These are phyloP conservation scores for Miscanthus lutarioriparius DNA, from an alignment of 176 grass and related monocot species.

Conservation along the genomic window DNA sequence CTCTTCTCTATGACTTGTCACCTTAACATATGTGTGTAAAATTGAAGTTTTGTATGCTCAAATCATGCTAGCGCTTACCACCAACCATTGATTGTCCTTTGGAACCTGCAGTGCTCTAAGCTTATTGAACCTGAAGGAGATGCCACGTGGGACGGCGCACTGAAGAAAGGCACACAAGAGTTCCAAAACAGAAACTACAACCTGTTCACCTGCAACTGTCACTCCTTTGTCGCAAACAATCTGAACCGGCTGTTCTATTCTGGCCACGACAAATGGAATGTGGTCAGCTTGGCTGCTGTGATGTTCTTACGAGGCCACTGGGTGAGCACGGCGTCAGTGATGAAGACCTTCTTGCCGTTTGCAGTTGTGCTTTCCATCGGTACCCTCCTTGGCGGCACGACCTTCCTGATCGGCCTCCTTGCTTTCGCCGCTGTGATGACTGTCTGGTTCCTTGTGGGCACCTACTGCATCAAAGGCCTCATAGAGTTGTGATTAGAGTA, in stretches of 20 bases:
- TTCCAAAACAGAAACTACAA: constrained; percentile 90
- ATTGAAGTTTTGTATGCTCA: background rate
- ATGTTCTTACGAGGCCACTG: constrained; percentile 75
- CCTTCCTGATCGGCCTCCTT: constrained; percentile 55
- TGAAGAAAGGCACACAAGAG: constrained; percentile 71
- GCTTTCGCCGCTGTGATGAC: constrained; percentile 46
- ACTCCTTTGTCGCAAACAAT: constrained; percentile 89
- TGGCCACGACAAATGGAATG: constrained; percentile 77
- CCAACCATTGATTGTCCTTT: constrained; percentile 7
- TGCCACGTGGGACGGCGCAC: constrained; percentile 60
- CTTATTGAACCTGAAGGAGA: constrained; percentile 54
- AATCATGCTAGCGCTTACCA: background rate
- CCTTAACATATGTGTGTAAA: background rate
- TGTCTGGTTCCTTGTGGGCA: constrained; percentile 81
- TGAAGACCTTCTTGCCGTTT: constrained; percentile 67
- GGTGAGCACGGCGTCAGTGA: constrained; percentile 47
- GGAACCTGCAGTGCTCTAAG: constrained; percentile 55
- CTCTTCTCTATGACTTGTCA: background rate
- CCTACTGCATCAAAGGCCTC: constrained; percentile 83
- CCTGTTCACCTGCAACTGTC: constrained; percentile 95
- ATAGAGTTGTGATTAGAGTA: constrained; percentile 59
- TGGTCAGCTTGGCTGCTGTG: constrained; percentile 66
- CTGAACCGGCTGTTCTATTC: constrained; percentile 71
- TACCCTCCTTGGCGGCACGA: constrained; percentile 46
- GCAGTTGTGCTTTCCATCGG: constrained; percentile 46